Conservation (phyloP, 257 asterid species). For the Henckelia pumila region DNA sequence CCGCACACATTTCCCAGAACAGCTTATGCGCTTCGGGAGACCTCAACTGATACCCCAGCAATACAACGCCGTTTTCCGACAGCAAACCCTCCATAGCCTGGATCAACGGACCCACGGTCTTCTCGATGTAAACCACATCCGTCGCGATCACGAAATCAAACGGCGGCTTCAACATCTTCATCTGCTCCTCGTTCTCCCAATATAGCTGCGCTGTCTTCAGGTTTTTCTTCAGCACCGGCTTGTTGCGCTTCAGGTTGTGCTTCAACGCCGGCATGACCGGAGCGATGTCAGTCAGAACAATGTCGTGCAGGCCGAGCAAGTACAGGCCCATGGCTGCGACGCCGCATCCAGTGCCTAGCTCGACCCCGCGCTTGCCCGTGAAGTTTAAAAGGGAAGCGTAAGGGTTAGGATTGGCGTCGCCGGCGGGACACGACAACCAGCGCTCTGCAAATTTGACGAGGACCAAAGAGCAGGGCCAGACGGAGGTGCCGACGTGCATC, state of each 20-base stretch:
- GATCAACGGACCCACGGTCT: constrained; percentile 70
- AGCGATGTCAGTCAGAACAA: constrained; percentile 78
- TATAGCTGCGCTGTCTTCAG: constrained; percentile 66
- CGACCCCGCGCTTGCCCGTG: constrained; percentile 68
- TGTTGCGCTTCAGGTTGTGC: constrained; percentile 79
- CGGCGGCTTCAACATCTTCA: constrained; percentile 51
- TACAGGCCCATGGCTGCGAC: constrained; percentile 79
- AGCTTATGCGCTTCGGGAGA: constrained; percentile 79
- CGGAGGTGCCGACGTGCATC: constrained; percentile 98
- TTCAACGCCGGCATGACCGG: constrained; percentile 96
- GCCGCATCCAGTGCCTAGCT: constrained; percentile 92
- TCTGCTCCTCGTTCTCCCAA: constrained; percentile 76
- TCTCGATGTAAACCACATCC: constrained; percentile 92
- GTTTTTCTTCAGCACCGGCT: constrained; percentile 53
- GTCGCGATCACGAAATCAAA: constrained; percentile 80
- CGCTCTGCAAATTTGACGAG: constrained; percentile 94
- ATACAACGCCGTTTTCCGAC: constrained; percentile 75
- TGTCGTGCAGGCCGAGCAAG: constrained; percentile 67
- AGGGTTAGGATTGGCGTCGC: constrained; percentile 45
- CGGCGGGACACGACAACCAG: constrained; percentile 51
- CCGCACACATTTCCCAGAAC: constrained; percentile 67
- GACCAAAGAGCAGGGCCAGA: constrained; percentile 91
- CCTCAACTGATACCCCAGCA: constrained; percentile 82
- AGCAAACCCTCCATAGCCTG: constrained; percentile 60
- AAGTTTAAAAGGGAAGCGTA: constrained; percentile 69